Percentiles rank a stretch among this genome's conserved stretches.
Evolutionary conservation across 2,329 filamentous ascomycete species (phyloP).

Genomic region (Calonectria crousiana): DNA sequence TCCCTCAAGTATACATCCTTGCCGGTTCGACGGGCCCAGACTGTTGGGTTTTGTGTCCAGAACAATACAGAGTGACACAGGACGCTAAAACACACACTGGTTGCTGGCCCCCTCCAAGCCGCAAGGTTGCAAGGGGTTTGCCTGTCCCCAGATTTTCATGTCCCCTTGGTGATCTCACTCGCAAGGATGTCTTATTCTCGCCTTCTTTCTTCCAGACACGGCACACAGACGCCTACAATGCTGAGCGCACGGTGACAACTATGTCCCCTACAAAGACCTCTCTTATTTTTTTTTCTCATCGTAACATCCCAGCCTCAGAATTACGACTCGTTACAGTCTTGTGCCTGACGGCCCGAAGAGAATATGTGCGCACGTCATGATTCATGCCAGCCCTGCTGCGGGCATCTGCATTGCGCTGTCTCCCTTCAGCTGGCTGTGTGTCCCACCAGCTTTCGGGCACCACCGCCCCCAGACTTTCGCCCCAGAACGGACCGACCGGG

Average conservation of each 20-base stretch:
- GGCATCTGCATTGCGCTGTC: not conserved
- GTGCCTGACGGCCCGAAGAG: not conserved
- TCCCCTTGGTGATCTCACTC: constrained; percentile 26
- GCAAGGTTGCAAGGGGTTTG: constrained; percentile 19
- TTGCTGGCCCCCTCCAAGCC: constrained; percentile 9
- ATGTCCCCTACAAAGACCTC: not conserved
- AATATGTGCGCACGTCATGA: not conserved
- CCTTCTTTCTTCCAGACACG: constrained; percentile 3
- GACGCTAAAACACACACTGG: constrained; percentile 16
- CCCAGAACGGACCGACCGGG: constrained; percentile 10
- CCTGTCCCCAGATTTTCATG: constrained; percentile 19
- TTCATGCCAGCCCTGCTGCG: constrained; percentile 2
- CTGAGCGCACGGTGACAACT: not conserved
- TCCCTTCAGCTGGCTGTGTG: not conserved
- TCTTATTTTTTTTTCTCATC: not conserved
- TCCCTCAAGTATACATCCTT: not conserved
- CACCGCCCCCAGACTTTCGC: constrained; percentile 13
- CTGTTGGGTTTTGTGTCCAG: constrained; percentile 11
- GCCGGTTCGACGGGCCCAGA: not conserved
- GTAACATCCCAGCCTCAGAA: not conserved
- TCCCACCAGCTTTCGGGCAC: constrained; percentile 11
- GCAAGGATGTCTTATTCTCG: constrained; percentile 17
- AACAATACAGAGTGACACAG: not conserved
- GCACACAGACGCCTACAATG: constrained; percentile 4
- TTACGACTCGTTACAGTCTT: not conserved